Evolutionary conservation across 768 basidiomycete species (phyloP), one percentile per base, ranked within the genome.

Genomic region (Dioszegia hungarica): DNA sequence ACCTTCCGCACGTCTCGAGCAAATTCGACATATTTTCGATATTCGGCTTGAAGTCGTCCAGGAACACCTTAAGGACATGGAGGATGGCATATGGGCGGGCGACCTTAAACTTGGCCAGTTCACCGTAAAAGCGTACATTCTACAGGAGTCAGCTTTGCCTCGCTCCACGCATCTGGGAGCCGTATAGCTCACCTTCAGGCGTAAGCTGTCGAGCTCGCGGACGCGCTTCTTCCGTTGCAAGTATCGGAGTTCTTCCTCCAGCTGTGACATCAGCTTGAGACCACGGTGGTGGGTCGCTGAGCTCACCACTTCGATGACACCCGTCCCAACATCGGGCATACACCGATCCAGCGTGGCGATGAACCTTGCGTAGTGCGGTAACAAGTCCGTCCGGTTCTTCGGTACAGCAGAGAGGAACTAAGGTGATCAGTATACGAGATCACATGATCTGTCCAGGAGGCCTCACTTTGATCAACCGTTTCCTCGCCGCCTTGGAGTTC

Each of bases 161-260:
- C 17, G 9, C 3, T 25, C 17, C n/a, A 20, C n/a, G 19, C 15
- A 29, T 0, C 1, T 2, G 12, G 8, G 22, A 2, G 14, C 25
- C 15, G 27, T 12, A 14, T 1, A 28, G 61, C 75, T 37, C 59
- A 88, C 93, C 83, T 91, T 95, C 55, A 87, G 78, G 50, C 95
- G 81, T 36, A 86, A 81, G 77, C 93, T 89, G 14, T 88, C 80
- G 1, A 98, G 80, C 73, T 98, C 93, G 69, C 88, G 88, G 27
- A 94, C 86, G 1, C 92, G 85, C 78, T 90, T 91, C 79, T 97
- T 97, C 53, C 87, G 81, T 68, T 98, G 94, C 12, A 99, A 79
- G 67, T 97, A 99, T 8, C 90, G 84, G 73, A 98, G 93, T 73
- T 98, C 94, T 65, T 98, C 94, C 64, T 98, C 93, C 51, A 99